Evolutionary conservation across 345 rosid genomes (phyloP).

Genomic region (Bruguiera parviflora): DNA sequence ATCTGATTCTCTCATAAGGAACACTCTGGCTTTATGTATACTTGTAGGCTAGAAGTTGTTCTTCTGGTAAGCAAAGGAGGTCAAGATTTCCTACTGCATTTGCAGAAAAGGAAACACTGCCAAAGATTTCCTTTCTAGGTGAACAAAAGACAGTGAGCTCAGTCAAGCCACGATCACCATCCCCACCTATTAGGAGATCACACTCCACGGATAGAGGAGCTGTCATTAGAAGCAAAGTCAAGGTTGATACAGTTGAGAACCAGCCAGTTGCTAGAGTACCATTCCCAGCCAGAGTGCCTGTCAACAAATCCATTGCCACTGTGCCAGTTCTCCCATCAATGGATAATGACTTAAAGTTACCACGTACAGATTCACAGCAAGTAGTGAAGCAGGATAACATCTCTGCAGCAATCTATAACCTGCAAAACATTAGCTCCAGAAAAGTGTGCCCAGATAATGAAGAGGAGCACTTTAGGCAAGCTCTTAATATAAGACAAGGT

Average conservation of each 20-base stretch:
- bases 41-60: constrained; percentile 73
- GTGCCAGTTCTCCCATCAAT: constrained; percentile 37
- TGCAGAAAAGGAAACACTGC: constrained; percentile 52
- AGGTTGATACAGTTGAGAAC: constrained; percentile 50
- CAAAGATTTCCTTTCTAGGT: constrained; percentile 39
- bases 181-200: constrained; percentile 75
- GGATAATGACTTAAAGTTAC: constrained; percentile 35
- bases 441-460: constrained; percentile 58
- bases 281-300: constrained; percentile 80
- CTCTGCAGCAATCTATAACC: constrained; percentile 43
- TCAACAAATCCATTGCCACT: constrained; percentile 52
- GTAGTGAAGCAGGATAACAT: constrained; percentile 40
- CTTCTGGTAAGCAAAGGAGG: constrained; percentile 85
- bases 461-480: constrained; percentile 78
- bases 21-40: not conserved
- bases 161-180: constrained; percentile 56
- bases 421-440: constrained; percentile 51
- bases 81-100: constrained; percentile 63
- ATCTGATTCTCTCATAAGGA: not conserved
- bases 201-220: constrained; percentile 82
- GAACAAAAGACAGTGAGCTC: constrained; percentile 50
- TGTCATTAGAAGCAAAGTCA: constrained; percentile 47
- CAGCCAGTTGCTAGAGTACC: constrained; percentile 57
- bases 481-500: constrained; percentile 74
- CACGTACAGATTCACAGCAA: constrained; percentile 26